A percentile compares a stretch with the other conserved stretches of the same genome.
These are phyloP conservation scores for Rosellinia necatrix DNA, from an alignment of 2,329 filamentous ascomycete genomes.

Conservation along the genomic window DNA sequence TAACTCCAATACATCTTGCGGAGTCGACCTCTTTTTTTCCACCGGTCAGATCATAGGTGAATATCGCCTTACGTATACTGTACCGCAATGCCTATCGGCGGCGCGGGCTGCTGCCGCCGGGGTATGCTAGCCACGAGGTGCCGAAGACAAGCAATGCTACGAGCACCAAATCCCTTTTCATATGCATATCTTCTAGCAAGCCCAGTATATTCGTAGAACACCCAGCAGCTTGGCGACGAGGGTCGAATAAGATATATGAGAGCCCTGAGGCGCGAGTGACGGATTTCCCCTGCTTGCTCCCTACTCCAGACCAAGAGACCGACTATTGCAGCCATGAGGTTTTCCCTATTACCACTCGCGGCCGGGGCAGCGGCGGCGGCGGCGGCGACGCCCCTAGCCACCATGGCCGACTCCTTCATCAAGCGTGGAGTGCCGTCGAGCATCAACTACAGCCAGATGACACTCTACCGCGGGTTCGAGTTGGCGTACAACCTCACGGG, in stretches of 20 bases:
- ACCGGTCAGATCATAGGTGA: conserved; percentile 20
- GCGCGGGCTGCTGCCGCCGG: not conserved
- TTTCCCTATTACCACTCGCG: conserved; percentile 21
- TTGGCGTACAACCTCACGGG: conserved; percentile 49
- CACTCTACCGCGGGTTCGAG: conserved; percentile 53
- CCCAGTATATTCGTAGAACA: not conserved
- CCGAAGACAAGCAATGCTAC: not conserved
- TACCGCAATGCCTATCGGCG: conserved; percentile 1
- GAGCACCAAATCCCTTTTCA: not conserved
- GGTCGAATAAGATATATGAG: conserved; percentile 6
- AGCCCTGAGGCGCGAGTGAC: not conserved
- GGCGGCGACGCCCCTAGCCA: conserved; percentile 34
- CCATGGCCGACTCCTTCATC: conserved; percentile 55
- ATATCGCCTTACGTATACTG: not conserved
- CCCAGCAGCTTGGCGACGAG: not conserved
- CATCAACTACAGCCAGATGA: conserved; percentile 51
- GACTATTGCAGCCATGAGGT: conserved; percentile 27
- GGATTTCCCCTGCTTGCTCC: not conserved
- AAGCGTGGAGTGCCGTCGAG: conserved; percentile 44
- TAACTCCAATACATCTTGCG: not conserved
- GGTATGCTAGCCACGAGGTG: conserved; percentile 3
- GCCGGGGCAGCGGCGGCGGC: conserved; percentile 21
- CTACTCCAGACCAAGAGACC: not conserved
- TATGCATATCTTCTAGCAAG: not conserved
- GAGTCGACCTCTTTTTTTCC: conserved; percentile 24